Base-by-base conservation (phyloP, 768 basidiomycete species). In the Suillus discolor region DNA sequence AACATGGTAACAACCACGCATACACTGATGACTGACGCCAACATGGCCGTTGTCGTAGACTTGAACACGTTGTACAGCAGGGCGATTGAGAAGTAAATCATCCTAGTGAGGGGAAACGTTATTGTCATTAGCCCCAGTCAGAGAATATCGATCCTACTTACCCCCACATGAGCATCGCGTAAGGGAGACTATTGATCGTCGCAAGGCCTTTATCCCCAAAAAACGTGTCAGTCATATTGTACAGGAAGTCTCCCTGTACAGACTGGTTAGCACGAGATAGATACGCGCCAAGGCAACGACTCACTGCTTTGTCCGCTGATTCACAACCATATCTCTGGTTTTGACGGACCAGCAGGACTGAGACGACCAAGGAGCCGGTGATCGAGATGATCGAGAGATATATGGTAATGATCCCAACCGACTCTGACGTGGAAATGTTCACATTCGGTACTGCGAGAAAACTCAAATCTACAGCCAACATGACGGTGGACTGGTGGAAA, bases 141-240 rank as follows among this genome's bases (percentile, higher is more conserved):
- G 31, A 18, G 8, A 28, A 25, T 16, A 41, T 16, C 23, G 0
- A 57, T 25, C 20, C 13, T 6, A 79, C 84, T 70, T 69, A 85
- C 84, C 79, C 80, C 84, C 84, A 86, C 75, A 85, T 81, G 39
- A 85, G 74, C 31, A 85, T 68, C 6, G 84, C 82, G 62, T 83
- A 84, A 1, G 85, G 84, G 31, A 86, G 68, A 65, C 82, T 81
- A 66, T 83, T 83, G 67, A 85, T 66, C 20, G 85, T 75, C 7
- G 84, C 82, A 12, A 85, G 75, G 0, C 75, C 78, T 65, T 84
- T 82, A 7, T 82, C 70, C 6, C 84, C 82, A 2, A 67, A 51
- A 75, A 69, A 0, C 59, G 65, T 3, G 61, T 61, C 13, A 67
- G 69, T 70, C 57, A 65, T 69, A 12, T 65, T 69, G 20, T 42